Evolutionary conservation across 2,329 filamentous ascomycete species (phyloP).

Genomic region (Calonectria henricotiae): DNA sequence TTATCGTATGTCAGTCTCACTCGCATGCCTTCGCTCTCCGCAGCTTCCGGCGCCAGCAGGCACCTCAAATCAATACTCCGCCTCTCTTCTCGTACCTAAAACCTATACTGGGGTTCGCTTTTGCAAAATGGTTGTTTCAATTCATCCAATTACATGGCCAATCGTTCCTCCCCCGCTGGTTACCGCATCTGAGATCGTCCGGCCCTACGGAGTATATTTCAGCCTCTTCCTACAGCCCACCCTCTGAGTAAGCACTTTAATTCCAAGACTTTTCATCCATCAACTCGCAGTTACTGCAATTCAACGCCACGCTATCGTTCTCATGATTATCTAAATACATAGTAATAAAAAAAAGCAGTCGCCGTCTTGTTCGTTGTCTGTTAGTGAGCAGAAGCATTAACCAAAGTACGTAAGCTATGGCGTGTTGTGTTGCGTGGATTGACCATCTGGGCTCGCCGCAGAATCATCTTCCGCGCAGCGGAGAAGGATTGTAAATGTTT

Average conservation of each 20-base stretch:
- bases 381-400: constrained; percentile 25
- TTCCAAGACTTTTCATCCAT: constrained; percentile 17
- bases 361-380: constrained; percentile 26
- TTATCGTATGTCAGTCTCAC: constrained; percentile 18
- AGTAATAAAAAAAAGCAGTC: constrained; percentile 42
- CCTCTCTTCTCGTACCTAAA: neutral
- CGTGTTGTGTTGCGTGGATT: constrained; percentile 30
- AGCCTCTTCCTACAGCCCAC: neutral
- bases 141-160: constrained; percentile 26
- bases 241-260: constrained; percentile 18
- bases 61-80: constrained; percentile 27
- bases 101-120: neutral
- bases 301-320: constrained; percentile 44
- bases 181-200: constrained; percentile 31
- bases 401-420: constrained; percentile 30
- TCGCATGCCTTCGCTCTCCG: constrained; percentile 36
- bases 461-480: constrained; percentile 26
- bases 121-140: neutral
- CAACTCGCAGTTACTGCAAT: constrained; percentile 29
- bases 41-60: constrained; percentile 43
- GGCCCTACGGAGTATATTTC: neutral
- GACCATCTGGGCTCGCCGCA: constrained; percentile 24
- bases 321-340: constrained; percentile 35
- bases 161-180: constrained; percentile 29
- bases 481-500: constrained; percentile 4